Conservation (phyloP, 768 basidiomycete genomes). For the Naganishia antarctica region DNA sequence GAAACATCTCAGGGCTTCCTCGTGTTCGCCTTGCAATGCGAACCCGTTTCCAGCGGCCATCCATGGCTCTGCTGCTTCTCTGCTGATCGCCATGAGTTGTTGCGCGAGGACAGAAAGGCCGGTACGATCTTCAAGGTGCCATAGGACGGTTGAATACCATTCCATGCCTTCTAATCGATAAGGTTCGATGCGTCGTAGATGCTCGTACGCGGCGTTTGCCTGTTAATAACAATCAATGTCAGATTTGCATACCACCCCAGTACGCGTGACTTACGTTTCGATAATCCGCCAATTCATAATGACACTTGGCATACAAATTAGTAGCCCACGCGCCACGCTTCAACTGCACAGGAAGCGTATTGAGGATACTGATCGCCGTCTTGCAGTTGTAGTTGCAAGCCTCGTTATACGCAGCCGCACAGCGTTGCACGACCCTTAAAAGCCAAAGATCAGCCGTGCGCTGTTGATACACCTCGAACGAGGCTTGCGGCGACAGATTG, state of each 20-base stretch:
- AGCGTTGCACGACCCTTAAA: constrained; percentile 71
- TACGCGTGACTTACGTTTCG: constrained; percentile 69
- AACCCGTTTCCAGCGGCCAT: constrained; percentile 95
- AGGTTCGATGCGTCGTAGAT: constrained; percentile 77
- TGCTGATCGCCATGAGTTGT: constrained; percentile 75
- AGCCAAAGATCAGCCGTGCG: constrained; percentile 75
- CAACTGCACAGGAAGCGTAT: constrained; percentile 67
- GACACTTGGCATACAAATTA: constrained; percentile 75
- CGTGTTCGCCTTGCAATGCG: constrained; percentile 86
- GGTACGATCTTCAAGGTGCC: constrained; percentile 82
- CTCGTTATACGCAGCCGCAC: constrained; percentile 72
- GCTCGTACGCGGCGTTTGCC: constrained; percentile 85
- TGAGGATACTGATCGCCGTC: constrained; percentile 69
- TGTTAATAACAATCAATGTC: constrained; percentile 51
- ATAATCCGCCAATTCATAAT: constrained; percentile 87
- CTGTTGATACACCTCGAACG: constrained; percentile 31
- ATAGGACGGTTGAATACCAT: constrained; percentile 88
- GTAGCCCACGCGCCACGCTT: constrained; percentile 72
- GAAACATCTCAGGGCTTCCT: constrained; percentile 91
- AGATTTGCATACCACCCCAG: too few species aligned
- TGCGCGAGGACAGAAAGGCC: constrained; percentile 88
- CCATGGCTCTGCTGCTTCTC: constrained; percentile 84
- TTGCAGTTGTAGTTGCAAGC: constrained; percentile 71
- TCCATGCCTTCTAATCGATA: constrained; percentile 90
- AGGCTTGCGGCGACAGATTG: not conserved